phyloP scores from a whole-genome alignment of 805 yeast genomes.

The Limtongia smithiae region DNA sequence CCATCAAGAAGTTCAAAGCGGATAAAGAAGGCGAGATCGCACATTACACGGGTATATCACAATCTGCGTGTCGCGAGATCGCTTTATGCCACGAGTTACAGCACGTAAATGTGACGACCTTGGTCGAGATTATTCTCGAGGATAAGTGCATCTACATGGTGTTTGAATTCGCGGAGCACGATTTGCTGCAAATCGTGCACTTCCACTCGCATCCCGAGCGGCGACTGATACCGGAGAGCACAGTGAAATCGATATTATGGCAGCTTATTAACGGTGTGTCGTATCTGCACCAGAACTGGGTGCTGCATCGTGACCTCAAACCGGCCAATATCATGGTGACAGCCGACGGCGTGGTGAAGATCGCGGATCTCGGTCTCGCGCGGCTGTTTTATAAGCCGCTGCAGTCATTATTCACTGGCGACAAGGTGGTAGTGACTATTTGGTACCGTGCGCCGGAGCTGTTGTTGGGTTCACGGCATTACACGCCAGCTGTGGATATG shows the following conservation, averaged over 20 bases:
- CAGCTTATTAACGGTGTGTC: slow-evolving; percentile 90
- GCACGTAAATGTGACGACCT: slow-evolving; percentile 75
- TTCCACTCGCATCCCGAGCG: slow-evolving; percentile 88
- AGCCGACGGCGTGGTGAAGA: slow-evolving; percentile 82
- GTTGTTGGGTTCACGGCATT: slow-evolving; percentile 44
- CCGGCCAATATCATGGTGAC: slow-evolving; percentile 99
- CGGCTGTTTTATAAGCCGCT: slow-evolving; percentile 40
- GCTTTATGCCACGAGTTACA: slow-evolving; percentile 80
- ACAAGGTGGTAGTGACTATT: slow-evolving; percentile 46
- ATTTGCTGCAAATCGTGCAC: slow-evolving; percentile 87
- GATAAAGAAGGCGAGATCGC: slow-evolving; percentile 86
- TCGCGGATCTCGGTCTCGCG: slow-evolving; percentile 79
- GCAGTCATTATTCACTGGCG: slow-evolving; percentile 65
- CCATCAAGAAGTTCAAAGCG: slow-evolving; percentile 92
- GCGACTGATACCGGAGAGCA: slow-evolving; percentile 69
- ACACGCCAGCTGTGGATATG: slow-evolving; percentile 51
- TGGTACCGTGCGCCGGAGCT: slow-evolving; percentile 55
- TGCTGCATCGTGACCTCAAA: slow-evolving; percentile 88
- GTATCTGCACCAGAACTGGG: slow-evolving; percentile 93
- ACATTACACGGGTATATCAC: slow-evolving; percentile 92
- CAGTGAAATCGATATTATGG: slow-evolving; percentile 82
- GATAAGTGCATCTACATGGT: slow-evolving; percentile 90
- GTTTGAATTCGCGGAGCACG: slow-evolving; percentile 95
- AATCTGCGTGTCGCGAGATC: slow-evolving; percentile 95
- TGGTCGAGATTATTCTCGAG: slow-evolving; percentile 81